These are phyloP conservation scores for Fragaria nilgerrensis DNA, from an alignment of 306 rosid species.

Conservation along the genomic window DNA sequence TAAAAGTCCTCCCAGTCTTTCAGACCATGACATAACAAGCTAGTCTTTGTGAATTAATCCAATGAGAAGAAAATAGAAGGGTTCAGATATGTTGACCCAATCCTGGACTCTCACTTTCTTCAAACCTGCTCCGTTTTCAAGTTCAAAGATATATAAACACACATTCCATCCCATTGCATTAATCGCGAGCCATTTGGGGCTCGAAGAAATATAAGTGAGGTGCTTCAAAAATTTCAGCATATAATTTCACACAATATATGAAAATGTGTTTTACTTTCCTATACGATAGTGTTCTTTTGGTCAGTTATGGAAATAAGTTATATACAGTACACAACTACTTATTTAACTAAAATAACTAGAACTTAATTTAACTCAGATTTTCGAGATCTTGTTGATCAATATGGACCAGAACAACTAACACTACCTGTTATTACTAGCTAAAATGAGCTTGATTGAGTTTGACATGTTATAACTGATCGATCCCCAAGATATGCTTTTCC, in stretches of 20 bases:
- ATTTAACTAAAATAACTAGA: neutral
- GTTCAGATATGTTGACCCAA: neutral
- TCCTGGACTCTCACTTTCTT: neutral
- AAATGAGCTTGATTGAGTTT: neutral
- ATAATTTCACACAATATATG: too few relatives aligned
- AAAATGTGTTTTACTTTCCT: too few relatives aligned
- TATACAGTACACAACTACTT: neutral
- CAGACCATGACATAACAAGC: neutral
- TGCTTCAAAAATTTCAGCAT: too few relatives aligned
- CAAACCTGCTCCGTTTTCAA: neutral
- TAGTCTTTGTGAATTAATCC: neutral
- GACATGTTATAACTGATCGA: neutral
- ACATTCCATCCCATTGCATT: neutral
- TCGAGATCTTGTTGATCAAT: neutral
- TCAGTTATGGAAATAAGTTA: too few relatives aligned
- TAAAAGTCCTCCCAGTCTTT: neutral
- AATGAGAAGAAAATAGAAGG: neutral
- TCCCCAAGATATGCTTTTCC: conserved; percentile 18
- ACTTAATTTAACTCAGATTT: neutral
- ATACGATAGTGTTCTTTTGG: too few relatives aligned
- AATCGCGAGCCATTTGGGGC: neutral
- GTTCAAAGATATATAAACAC: neutral
- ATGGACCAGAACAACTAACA: neutral
- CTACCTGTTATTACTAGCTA: neutral
- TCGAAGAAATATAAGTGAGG: too few relatives aligned